A percentile compares a stretch with the other conserved stretches of the same genome.
phyloP scores from a whole-genome alignment of 352 stramenopile species.

The Pythium myriotylum region DNA sequence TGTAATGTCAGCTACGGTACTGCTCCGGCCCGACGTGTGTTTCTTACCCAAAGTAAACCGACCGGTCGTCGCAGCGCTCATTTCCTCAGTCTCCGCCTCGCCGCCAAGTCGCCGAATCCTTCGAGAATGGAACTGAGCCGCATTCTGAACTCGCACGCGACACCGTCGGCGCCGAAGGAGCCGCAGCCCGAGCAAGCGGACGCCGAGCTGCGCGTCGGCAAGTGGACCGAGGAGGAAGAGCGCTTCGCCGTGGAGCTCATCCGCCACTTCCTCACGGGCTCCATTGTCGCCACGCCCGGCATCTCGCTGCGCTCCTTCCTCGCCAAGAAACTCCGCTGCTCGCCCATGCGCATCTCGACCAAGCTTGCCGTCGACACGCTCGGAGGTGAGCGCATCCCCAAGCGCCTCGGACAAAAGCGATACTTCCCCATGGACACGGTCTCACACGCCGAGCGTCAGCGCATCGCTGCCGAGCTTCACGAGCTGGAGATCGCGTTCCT shows the following conservation, averaged over 20 bases:
- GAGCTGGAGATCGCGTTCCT: constrained; percentile 23
- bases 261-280: constrained; percentile 29
- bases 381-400: constrained; percentile 29
- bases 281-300: constrained; percentile 23
- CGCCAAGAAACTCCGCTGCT: constrained; percentile 36
- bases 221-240: constrained; percentile 44
- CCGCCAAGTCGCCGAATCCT: neutral
- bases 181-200: neutral
- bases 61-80: neutral
- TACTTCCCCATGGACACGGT: constrained; percentile 28
- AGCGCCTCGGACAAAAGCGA: constrained; percentile 35
- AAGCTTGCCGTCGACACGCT: constrained; percentile 35
- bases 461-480: constrained; percentile 16
- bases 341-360: constrained; percentile 39
- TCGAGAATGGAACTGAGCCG: constrained; percentile 29
- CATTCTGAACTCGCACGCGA: constrained; percentile 26
- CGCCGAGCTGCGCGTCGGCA: constrained; percentile 30
- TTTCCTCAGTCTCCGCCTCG: constrained; percentile 8
- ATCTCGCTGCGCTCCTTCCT: constrained; percentile 34
- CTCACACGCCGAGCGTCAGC: constrained; percentile 4
- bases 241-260: constrained; percentile 33
- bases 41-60: neutral
- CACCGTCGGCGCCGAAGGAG: neutral
- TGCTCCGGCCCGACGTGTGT: neutral
- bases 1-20: constrained; percentile 3